A percentile compares a stretch with the other conserved stretches of the same genome.
Conservation (phyloP, 768 basidiomycete species). For the Lactarius deliciosus region DNA sequence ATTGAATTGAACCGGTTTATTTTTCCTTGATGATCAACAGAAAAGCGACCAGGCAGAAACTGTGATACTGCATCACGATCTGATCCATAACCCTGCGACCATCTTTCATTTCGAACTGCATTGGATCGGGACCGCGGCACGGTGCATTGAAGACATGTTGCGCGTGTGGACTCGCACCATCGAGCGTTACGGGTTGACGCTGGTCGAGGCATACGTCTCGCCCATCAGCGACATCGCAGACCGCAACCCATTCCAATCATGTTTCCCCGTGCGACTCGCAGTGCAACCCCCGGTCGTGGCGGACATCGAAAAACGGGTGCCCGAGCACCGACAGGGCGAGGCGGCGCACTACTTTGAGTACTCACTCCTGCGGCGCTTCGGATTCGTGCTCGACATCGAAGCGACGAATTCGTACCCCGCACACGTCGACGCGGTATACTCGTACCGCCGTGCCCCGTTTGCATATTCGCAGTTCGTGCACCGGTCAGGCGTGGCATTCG, state of each 20-base stretch:
- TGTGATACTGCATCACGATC: slow-evolving; percentile 87
- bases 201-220: slow-evolving; percentile 91
- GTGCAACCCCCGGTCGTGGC: slow-evolving; percentile 70
- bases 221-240: slow-evolving; percentile 86
- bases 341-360: slow-evolving; percentile 78
- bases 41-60: slow-evolving; percentile 86
- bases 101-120: slow-evolving; percentile 97
- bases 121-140: slow-evolving; percentile 94
- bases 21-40: slow-evolving; percentile 43
- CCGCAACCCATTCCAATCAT: slow-evolving; percentile 89
- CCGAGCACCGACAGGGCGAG: slow-evolving; percentile 55
- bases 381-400: slow-evolving; percentile 84
- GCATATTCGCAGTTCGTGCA: slow-evolving; percentile 91
- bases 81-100: slow-evolving; percentile 92
- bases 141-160: slow-evolving; percentile 85
- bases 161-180: slow-evolving; percentile 79
- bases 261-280: slow-evolving; percentile 78
- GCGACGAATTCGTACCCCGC: slow-evolving; percentile 74
- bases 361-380: slow-evolving; percentile 69
- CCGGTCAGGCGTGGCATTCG: slow-evolving; percentile 83
- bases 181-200: slow-evolving; percentile 84
- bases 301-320: slow-evolving; percentile 64
- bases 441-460: slow-evolving; percentile 78
- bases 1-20: not conserved
- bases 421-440: slow-evolving; percentile 82